Base-by-base conservation (phyloP, 345 rosid species). In the Rhizophora apiculata region DNA sequence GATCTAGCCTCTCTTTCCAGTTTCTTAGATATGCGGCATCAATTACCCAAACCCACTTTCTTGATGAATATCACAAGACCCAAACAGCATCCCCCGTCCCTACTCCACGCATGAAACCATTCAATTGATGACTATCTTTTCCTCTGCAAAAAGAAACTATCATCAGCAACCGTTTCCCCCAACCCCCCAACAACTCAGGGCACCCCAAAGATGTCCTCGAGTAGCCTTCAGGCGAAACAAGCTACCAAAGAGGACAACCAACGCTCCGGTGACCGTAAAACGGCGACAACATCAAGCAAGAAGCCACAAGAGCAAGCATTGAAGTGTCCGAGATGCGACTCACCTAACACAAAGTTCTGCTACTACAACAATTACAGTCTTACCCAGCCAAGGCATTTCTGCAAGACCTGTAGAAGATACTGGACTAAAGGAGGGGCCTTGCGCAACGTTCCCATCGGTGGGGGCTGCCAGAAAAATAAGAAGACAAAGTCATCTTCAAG, bases 41-140 rank as follows among this genome's bases (percentile, higher is more conserved):
- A 21, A 22, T 21, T 11, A 22, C 27, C 59, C 22, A 55, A 55
- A 18, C 29, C 59, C 2, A 39, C 80, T 68, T 39, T 76, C 62
- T 83, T 88, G 82, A 88, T 83, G 85, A 76, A 69, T 63, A 74
- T 88, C 93, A 88, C 93, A 88, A 73, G 88, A 60, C 61, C 77
- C 71, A 77, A 61, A 78, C 78, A 65, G 58, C 79, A 22, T 51
- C 55, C 27, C 60, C 31, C 37, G 15, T 34, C 51, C 6, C 64
- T 11, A 59, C 62, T 74, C 78, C 73, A 13, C 82, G 84, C 85
- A 85, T 86, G 90, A 83, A 72, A 72, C 80, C 85, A 82, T 80
- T 88, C 85, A 84, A 80, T 84, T 55, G 59, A 55, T 75, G 59
- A 55, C 60, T 63, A 72, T 76, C 81, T 63, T 78, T 83, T 70